Evolutionary conservation across 352 stramenopile genomes (phyloP).

Genomic region (Phytophthora sojae): DNA sequence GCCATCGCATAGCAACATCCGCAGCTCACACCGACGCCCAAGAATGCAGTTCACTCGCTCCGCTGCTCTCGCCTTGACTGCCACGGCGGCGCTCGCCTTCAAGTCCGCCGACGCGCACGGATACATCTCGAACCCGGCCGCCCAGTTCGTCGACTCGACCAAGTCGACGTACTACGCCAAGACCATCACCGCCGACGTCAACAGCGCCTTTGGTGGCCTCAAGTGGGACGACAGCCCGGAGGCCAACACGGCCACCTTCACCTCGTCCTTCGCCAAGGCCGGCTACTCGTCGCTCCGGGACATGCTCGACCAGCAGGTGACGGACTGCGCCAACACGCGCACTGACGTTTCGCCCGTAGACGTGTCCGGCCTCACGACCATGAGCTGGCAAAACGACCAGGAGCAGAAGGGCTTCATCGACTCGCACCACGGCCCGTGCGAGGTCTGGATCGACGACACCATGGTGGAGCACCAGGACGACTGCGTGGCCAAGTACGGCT

Average conservation of each 20-base stretch:
- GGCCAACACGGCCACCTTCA: slow-evolving; percentile 55
- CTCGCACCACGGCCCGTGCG: slow-evolving; percentile 62
- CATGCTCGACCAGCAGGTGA: slow-evolving; percentile 49
- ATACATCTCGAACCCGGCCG: slow-evolving; percentile 53
- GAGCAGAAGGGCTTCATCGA: slow-evolving; percentile 57
- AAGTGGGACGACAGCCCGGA: slow-evolving; percentile 65
- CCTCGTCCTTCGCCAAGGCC: slow-evolving; percentile 42
- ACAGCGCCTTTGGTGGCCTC: slow-evolving; percentile 52
- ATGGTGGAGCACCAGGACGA: slow-evolving; percentile 58
- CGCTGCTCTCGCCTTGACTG: not conserved
- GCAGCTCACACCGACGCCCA: not conserved
- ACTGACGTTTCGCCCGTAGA: slow-evolving; percentile 45
- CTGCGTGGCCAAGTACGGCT: slow-evolving; percentile 43
- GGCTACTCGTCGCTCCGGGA: slow-evolving; percentile 53
- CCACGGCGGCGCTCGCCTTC: slow-evolving; percentile 19
- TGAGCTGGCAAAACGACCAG: slow-evolving; percentile 64
- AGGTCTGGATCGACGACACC: slow-evolving; percentile 65
- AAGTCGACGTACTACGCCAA: slow-evolving; percentile 46
- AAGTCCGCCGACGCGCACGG: slow-evolving; percentile 49
- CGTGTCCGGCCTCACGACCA: slow-evolving; percentile 45
- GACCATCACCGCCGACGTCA: slow-evolving; percentile 50
- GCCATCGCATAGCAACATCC: slow-evolving; percentile 10
- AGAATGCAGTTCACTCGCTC: slow-evolving; percentile 24
- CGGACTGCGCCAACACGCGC: slow-evolving; percentile 52
- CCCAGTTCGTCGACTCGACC: slow-evolving; percentile 43